Conservation (phyloP, 2,329 filamentous ascomycete species). For the Mariannaea elegans region DNA sequence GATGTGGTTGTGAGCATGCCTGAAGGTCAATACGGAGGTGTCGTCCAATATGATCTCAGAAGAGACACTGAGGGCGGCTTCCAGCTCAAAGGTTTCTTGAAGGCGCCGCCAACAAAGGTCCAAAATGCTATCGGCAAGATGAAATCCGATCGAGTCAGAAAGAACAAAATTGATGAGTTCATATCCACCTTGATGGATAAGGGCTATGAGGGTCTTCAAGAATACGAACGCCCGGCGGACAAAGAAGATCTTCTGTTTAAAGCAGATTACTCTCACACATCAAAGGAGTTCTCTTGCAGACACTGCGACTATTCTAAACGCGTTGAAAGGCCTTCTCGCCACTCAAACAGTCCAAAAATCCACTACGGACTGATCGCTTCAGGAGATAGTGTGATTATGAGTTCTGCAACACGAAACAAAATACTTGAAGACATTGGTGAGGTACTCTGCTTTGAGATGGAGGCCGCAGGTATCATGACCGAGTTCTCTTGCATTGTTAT, state of each 20-base stretch:
- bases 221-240: slow-evolving; percentile 22
- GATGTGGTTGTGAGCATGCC: slow-evolving; percentile 33
- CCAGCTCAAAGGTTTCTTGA: slow-evolving; percentile 28
- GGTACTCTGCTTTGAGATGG: slow-evolving; percentile 33
- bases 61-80: slow-evolving; percentile 26
- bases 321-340: slow-evolving; percentile 8
- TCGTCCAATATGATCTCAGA: slow-evolving; percentile 35
- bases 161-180: slow-evolving; percentile 24
- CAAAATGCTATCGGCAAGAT: slow-evolving; percentile 27
- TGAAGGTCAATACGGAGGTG: slow-evolving; percentile 20
- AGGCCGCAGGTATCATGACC: slow-evolving; percentile 30
- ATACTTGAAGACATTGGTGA: neutral
- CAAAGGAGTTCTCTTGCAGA: neutral
- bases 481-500: slow-evolving; percentile 28
- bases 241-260: slow-evolving; percentile 26
- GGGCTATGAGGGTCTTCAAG: slow-evolving; percentile 2
- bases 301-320: slow-evolving; percentile 13
- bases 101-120: slow-evolving; percentile 18
- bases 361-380: slow-evolving; percentile 32
- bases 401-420: neutral
- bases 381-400: slow-evolving; percentile 24
- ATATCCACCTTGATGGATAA: neutral
- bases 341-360: slow-evolving; percentile 10
- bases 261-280: slow-evolving; percentile 15
- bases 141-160: slow-evolving; percentile 25